Percentiles rank a stretch among this genome's conserved stretches.
These are phyloP conservation scores for Sclerospora graminicola DNA, from an alignment of 352 stramenopile species.

Conservation along the genomic window DNA sequence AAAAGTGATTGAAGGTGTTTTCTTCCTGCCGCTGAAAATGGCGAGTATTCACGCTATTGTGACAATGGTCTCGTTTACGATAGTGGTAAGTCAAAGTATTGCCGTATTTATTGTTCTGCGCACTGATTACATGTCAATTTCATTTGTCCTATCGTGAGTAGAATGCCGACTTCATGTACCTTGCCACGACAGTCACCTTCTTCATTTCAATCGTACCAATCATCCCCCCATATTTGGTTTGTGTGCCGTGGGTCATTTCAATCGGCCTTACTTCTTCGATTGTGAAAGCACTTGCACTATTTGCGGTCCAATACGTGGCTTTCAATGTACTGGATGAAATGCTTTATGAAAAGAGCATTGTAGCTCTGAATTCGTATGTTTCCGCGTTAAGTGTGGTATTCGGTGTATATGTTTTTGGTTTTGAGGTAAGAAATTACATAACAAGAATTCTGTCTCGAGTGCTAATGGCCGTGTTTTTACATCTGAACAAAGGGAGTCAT, in stretches of 20 bases:
- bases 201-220: slow-evolving; percentile 86
- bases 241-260: slow-evolving; percentile 70
- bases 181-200: slow-evolving; percentile 78
- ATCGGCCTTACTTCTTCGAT: slow-evolving; percentile 74
- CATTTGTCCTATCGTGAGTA: slow-evolving; percentile 13
- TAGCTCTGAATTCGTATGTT: slow-evolving; percentile 79
- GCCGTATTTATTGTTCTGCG: neutral
- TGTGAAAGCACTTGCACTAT: slow-evolving; percentile 69
- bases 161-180: slow-evolving; percentile 82
- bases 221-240: slow-evolving; percentile 79
- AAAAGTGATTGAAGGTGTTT: slow-evolving; percentile 79
- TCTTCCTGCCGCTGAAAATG: slow-evolving; percentile 85
- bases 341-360: slow-evolving; percentile 84
- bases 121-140: neutral
- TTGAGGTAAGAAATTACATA: slow-evolving; percentile 37
- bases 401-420: slow-evolving; percentile 79
- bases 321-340: slow-evolving; percentile 82
- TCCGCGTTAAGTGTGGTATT: slow-evolving; percentile 81
- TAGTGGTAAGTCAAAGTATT: slow-evolving; percentile 42
- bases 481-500: slow-evolving; percentile 55
- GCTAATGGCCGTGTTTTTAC: neutral
- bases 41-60: slow-evolving; percentile 81
- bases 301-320: slow-evolving; percentile 75
- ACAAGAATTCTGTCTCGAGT: neutral
- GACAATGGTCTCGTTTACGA: slow-evolving; percentile 79